Conservation (phyloP, 1,284 basidiomycete species). For the Sporisorium exsertum region DNA sequence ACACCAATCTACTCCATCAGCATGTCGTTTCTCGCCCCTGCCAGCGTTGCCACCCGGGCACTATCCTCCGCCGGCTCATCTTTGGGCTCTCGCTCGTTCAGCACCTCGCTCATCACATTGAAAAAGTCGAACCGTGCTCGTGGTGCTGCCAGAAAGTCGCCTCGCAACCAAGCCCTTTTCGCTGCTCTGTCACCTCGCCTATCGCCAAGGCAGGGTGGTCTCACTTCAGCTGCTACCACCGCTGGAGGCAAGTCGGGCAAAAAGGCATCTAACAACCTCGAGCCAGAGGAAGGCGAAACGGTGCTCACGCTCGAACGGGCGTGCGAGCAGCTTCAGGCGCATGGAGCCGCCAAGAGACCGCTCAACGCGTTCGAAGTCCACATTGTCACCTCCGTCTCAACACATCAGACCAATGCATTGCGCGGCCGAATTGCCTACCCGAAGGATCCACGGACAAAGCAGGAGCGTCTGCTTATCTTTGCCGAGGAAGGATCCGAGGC, state of each 20-base stretch:
- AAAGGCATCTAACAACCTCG: conserved; percentile 35
- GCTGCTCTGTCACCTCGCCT: conserved; percentile 29
- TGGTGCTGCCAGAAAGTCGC: conserved; percentile 51
- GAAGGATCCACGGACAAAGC: conserved; percentile 59
- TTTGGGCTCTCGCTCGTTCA: conserved; percentile 37
- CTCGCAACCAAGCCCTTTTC: conserved; percentile 44
- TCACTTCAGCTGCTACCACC: conserved; percentile 6
- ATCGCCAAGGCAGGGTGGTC: conserved; percentile 22
- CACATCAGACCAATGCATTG: conserved; percentile 67
- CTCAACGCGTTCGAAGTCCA: conserved; percentile 66
- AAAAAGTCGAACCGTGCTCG: conserved; percentile 57
- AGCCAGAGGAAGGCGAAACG: conserved; percentile 43
- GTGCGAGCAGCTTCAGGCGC: conserved; percentile 38
- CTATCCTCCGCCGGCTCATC: conserved; percentile 26
- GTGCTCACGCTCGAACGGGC: conserved; percentile 49
- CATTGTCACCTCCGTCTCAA: conserved; percentile 63
- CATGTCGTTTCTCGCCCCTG: conserved; percentile 28
- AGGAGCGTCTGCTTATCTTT: conserved; percentile 65
- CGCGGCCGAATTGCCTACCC: conserved; percentile 64
- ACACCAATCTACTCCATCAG: background rate
- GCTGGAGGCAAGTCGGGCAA: conserved; percentile 22
- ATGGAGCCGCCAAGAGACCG: conserved; percentile 44
- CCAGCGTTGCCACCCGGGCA: conserved; percentile 8
- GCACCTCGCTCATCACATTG: conserved; percentile 27
- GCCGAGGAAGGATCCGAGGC: conserved; percentile 64